A percentile compares a stretch with the other conserved stretches of the same genome.
Conservation (phyloP, 257 asterid species). For the Voacanga thouarsii region DNA sequence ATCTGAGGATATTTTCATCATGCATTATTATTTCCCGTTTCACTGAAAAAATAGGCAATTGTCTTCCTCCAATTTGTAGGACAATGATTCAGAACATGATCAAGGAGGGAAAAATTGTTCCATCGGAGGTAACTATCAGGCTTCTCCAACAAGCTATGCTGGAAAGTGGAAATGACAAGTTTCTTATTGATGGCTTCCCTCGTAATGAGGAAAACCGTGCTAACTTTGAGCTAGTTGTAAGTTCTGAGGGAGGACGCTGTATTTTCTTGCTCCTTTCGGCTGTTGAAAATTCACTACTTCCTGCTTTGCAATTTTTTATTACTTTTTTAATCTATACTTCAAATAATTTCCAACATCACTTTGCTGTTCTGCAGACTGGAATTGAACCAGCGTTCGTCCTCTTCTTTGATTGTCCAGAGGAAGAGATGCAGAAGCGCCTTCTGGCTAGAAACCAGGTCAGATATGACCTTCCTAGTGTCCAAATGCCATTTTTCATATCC, state of each 20-base stretch:
- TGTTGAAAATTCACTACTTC: not conserved
- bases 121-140: conserved; percentile 82
- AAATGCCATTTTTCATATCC: not conserved
- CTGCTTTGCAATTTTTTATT: not conserved
- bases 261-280: not conserved
- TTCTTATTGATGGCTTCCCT: conserved; percentile 96
- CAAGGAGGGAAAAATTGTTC: conserved; percentile 87
- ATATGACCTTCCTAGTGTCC: not conserved
- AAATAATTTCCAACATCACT: not conserved
- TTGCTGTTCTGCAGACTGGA: conserved; percentile 51
- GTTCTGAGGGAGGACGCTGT: conserved; percentile 18
- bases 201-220: conserved; percentile 95
- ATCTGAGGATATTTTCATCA: not conserved
- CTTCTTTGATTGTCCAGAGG: conserved; percentile 41
- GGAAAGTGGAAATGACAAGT: conserved; percentile 72
- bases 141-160: conserved; percentile 72
- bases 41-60: not conserved
- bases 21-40: not conserved
- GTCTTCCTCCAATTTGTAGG: conserved; percentile 33
- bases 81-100: conserved; percentile 81
- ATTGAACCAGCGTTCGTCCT: conserved; percentile 71
- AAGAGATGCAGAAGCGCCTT: conserved; percentile 53
- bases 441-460: conserved; percentile 36
- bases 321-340: not conserved
- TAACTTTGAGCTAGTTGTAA: conserved; percentile 76